These are phyloP conservation scores for Seiridium unicorne DNA, from an alignment of 2,329 filamentous ascomycete species.

Conservation along the genomic window DNA sequence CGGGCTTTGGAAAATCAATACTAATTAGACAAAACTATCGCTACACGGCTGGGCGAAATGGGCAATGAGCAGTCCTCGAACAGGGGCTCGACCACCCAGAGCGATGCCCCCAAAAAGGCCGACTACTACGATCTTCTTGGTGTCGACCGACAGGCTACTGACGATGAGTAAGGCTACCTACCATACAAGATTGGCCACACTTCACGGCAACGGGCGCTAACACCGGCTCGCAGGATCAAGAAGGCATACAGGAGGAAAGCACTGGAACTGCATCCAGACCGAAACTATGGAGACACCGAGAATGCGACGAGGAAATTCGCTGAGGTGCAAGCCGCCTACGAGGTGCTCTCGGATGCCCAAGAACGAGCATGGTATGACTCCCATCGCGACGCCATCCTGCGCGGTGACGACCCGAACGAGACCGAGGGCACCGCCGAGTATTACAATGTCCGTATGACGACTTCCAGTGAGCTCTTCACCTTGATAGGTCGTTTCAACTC, in stretches of 20 bases:
- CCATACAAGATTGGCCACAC: background rate
- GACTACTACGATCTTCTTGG: constrained; percentile 86
- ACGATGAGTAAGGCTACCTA: constrained; percentile 69
- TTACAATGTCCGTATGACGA: constrained; percentile 72
- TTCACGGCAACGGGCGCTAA: too few relatives aligned
- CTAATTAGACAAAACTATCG: background rate
- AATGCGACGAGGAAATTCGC: constrained; percentile 83
- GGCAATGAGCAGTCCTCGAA: constrained; percentile 55
- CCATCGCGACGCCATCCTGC: constrained; percentile 81
- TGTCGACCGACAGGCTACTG: constrained; percentile 69
- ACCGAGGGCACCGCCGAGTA: constrained; percentile 55
- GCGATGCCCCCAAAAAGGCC: constrained; percentile 50
- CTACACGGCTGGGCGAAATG: constrained; percentile 34
- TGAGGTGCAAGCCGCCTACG: constrained; percentile 89
- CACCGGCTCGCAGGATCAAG: constrained; percentile 64
- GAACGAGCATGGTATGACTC: constrained; percentile 98
- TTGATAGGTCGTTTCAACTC: constrained; percentile 80
- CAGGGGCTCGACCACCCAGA: constrained; percentile 25
- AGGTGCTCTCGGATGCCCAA: constrained; percentile 93
- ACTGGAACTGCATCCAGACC: constrained; percentile 90
- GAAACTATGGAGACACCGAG: constrained; percentile 84
- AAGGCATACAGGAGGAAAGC: constrained; percentile 90
- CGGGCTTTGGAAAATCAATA: background rate
- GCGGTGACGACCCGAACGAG: constrained; percentile 55
- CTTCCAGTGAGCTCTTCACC: constrained; percentile 73